phyloP scores from a whole-genome alignment of 257 asterid species.

The Capsicum rhomboideum region DNA sequence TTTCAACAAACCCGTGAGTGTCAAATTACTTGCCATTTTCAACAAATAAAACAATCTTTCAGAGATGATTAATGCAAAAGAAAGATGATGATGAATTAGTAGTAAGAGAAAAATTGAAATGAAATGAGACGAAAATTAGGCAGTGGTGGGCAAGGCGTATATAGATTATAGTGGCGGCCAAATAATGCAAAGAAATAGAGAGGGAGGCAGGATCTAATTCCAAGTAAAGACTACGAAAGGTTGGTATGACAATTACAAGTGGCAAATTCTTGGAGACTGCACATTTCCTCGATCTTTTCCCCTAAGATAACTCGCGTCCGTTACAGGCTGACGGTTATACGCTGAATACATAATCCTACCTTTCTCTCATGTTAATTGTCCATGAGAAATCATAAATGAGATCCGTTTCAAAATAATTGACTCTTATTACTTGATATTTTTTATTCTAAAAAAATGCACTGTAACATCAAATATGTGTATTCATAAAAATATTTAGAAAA shows the following conservation, averaged over 20 bases:
- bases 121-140: not conserved
- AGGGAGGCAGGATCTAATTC: not conserved
- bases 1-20: slow-evolving; percentile 54
- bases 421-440: too few relatives aligned
- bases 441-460: too few relatives aligned
- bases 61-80: not conserved
- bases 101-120: not conserved
- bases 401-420: too few relatives aligned
- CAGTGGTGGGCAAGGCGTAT: not conserved
- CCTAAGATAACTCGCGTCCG: not conserved
- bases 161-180: not conserved
- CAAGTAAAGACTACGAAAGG: not conserved
- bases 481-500: too few relatives aligned
- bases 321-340: not conserved
- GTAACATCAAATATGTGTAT: too few relatives aligned
- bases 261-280: not conserved
- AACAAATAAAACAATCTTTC: not conserved
- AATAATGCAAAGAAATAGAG: not conserved
- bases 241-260: not conserved
- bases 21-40: slow-evolving; percentile 4
- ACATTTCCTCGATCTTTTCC: not conserved
- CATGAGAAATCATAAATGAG: too few relatives aligned
- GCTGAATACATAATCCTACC: not conserved
- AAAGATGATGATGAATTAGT: not conserved
- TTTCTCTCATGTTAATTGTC: too few relatives aligned